Conservation (phyloP, 495 filamentous ascomycete species). For the Penicillium samsonianum region DNA sequence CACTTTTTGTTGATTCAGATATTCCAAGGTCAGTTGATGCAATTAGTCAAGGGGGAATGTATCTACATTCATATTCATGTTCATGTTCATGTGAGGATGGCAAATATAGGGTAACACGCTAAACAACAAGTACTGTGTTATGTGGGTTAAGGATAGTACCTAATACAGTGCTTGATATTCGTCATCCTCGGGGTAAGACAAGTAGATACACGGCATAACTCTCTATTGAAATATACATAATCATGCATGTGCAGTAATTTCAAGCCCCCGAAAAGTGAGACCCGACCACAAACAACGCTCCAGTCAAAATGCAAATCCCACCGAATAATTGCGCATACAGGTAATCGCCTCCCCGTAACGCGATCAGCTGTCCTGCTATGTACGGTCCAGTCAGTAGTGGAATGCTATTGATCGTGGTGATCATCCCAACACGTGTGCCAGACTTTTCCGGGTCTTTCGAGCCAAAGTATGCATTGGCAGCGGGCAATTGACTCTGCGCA, state of each 20-base stretch:
- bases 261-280: constrained; percentile 13
- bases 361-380: constrained; percentile 11
- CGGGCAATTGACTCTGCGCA: constrained; percentile 11
- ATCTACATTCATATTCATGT: neutral
- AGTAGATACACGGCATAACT: neutral
- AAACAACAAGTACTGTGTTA: neutral
- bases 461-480: constrained; percentile 12
- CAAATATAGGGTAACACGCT: neutral
- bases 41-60: neutral
- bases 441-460: constrained; percentile 12
- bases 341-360: constrained; percentile 11
- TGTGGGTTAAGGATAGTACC: neutral
- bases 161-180: neutral
- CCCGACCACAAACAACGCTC: constrained; percentile 10
- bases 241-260: neutral
- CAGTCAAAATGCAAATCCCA: constrained; percentile 11
- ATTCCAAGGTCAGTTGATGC: neutral
- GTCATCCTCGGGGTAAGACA: neutral
- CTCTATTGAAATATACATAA: neutral
- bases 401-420: constrained; percentile 15
- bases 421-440: constrained; percentile 13
- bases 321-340: constrained; percentile 12
- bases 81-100: neutral
- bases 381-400: constrained; percentile 12
- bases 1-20: neutral